These are phyloP conservation scores for Phytophthora citricola DNA, from an alignment of 352 stramenopile species.

Conservation along the genomic window DNA sequence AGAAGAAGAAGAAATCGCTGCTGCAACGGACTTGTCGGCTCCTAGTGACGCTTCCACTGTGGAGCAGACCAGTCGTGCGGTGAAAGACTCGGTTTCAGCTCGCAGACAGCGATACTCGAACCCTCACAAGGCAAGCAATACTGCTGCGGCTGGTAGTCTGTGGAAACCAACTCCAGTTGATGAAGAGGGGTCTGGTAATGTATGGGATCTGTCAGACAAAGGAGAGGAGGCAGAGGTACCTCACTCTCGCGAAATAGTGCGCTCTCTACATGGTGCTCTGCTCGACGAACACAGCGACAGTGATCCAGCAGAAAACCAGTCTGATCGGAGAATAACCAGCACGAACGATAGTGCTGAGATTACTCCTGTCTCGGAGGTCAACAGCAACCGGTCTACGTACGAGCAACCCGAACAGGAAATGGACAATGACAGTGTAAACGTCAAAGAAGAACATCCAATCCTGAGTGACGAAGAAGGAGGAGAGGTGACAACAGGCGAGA, in stretches of 20 bases:
- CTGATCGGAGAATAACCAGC: constrained; percentile 14
- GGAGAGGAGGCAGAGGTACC: constrained; percentile 17
- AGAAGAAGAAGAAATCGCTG: constrained; percentile 4
- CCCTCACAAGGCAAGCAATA: background rate
- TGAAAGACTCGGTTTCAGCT: constrained; percentile 29
- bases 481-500: constrained; percentile 22
- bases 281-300: constrained; percentile 11
- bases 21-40: constrained; percentile 18
- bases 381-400: constrained; percentile 23
- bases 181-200: constrained; percentile 19
- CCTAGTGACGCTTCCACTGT: constrained; percentile 37
- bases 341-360: constrained; percentile 24
- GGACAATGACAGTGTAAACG: constrained; percentile 26
- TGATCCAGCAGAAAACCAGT: constrained; percentile 1
- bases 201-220: constrained; percentile 7
- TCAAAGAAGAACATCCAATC: constrained; percentile 21
- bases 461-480: constrained; percentile 29
- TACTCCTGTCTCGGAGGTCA: constrained; percentile 18
- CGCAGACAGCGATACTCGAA: constrained; percentile 12
- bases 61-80: constrained; percentile 18
- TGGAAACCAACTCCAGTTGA: constrained; percentile 10
- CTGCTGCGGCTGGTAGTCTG: background rate
- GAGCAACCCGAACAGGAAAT: constrained; percentile 59
- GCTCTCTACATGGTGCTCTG: constrained; percentile 19
- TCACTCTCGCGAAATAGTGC: constrained; percentile 32